Percentiles rank a stretch among this genome's conserved stretches.
These are phyloP conservation scores for Mariannaea sp. DNA, from an alignment of 2,329 filamentous ascomycete genomes.

Conservation along the genomic window DNA sequence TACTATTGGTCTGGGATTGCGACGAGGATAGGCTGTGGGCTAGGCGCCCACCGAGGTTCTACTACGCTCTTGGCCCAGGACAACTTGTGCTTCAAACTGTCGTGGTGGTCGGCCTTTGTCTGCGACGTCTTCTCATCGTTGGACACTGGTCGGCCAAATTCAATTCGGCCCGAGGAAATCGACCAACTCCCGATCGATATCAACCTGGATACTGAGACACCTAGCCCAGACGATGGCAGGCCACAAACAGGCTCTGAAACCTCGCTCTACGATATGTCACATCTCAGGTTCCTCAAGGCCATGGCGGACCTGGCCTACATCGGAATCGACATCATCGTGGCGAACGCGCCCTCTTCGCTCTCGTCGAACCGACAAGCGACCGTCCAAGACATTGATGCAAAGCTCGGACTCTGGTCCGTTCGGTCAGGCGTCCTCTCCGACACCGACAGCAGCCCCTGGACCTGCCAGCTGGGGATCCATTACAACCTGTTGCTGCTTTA, in stretches of 20 bases:
- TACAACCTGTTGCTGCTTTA: slow-evolving; percentile 30
- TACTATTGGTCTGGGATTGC: slow-evolving; percentile 35
- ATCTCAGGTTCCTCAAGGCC: slow-evolving; percentile 24
- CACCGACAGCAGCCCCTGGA: slow-evolving; percentile 24
- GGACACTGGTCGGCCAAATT: slow-evolving; percentile 28
- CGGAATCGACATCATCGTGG: slow-evolving; percentile 26
- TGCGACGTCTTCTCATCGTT: slow-evolving; percentile 31
- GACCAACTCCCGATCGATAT: slow-evolving; percentile 29
- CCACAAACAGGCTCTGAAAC: not conserved
- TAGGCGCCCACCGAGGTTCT: slow-evolving; percentile 26
- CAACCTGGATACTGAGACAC: slow-evolving; percentile 23
- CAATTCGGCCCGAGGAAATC: slow-evolving; percentile 32
- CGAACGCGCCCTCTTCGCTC: slow-evolving; percentile 24
- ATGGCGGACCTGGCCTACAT: slow-evolving; percentile 30
- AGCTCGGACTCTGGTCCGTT: slow-evolving; percentile 27
- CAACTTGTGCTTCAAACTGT: slow-evolving; percentile 26
- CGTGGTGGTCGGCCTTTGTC: slow-evolving; percentile 33
- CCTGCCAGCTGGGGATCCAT: slow-evolving; percentile 28
- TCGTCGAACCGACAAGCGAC: slow-evolving; percentile 20
- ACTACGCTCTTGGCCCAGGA: slow-evolving; percentile 22
- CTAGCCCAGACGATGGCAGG: slow-evolving; percentile 1
- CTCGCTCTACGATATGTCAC: slow-evolving; percentile 3
- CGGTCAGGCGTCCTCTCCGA: slow-evolving; percentile 27
- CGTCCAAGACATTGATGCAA: slow-evolving; percentile 25
- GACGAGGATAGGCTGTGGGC: slow-evolving; percentile 28